These are phyloP conservation scores for Amphirosellinia nigrospora DNA, from an alignment of 495 filamentous ascomycete species.

Conservation along the genomic window DNA sequence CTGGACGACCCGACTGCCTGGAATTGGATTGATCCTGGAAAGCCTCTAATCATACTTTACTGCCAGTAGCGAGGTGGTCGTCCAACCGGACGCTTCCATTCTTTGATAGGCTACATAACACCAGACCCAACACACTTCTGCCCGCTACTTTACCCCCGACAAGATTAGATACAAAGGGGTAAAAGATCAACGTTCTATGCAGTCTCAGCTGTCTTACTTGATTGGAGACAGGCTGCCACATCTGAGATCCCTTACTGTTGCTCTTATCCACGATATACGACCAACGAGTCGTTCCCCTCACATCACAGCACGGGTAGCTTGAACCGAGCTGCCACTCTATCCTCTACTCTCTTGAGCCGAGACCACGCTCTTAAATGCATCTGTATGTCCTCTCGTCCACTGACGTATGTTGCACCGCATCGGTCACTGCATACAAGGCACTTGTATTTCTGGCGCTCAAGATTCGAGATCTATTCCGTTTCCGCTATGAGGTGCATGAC, in stretches of 20 bases:
- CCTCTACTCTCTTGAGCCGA: not conserved
- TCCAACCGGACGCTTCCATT: conserved; percentile 25
- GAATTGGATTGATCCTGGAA: conserved; percentile 5
- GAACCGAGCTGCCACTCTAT: not conserved
- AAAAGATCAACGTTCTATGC: conserved; percentile 8
- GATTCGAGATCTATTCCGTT: conserved; percentile 24
- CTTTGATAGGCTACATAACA: too few species aligned
- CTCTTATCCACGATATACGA: not conserved
- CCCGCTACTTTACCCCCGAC: not conserved
- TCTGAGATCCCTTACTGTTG: not conserved
- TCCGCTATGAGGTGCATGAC: conserved; percentile 24
- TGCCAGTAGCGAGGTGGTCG: conserved; percentile 8
- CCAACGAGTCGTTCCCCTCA: not conserved
- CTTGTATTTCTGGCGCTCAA: conserved; percentile 2
- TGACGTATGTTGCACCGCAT: conserved; percentile 23
- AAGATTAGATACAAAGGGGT: conserved; percentile 6
- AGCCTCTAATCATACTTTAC: conserved; percentile 7
- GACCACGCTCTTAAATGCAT: conserved; percentile 1
- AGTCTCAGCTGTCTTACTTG: conserved; percentile 22
- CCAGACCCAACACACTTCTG: conserved; percentile 5
- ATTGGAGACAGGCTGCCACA: conserved; percentile 18
- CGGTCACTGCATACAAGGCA: conserved; percentile 10
- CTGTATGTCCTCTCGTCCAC: conserved; percentile 2
- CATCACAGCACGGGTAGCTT: not conserved
- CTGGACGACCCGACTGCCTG: conserved; percentile 15